Base-by-base conservation (phyloP, 257 asterid species). In the Lycium barbarum region DNA sequence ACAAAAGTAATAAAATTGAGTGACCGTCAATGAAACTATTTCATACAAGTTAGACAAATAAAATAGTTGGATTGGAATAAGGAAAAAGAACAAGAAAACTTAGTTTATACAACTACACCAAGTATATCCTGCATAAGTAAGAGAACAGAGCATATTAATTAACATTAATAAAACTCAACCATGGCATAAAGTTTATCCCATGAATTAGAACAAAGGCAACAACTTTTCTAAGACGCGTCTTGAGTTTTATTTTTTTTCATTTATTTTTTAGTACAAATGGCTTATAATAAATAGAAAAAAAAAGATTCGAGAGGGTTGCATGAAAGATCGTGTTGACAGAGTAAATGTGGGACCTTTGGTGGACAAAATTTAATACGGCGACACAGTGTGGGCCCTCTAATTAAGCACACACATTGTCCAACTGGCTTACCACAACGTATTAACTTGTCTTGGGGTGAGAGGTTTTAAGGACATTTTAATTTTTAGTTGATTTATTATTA, bases 261-360 rank as follows among this genome's bases (percentile, higher is more conserved):
- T 22, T 40, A 40, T 40, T 40, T 40, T 40, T 3, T 4, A 6
- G 45, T 40, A 40, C 6, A 40, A 40, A 3, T 40, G 45, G 45
- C 45, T 65, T 26, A 65, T 36, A 36, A 14, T 63, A 63, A 26
- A 6, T 40, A 40, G 6, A 3, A 3, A 5, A 3, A 5, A 65
- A 65, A 65, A 55, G 18, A 63, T 63, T 26, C 43, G 9, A 22
- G 9, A 58, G 65, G 33, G 66, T 59, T 40, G 40, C 18, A 63
- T 63, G 17, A 40, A 63, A 63, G 71, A 63, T 63, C 71, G 40
- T 63, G 71, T 63, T 63, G 71, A 63, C 71, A 26, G 68, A 20
- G 38, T 62, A 62, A 9, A 40, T 22, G 70, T 8, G 43, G 71
- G 8, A 63, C 71, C 71, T 63, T 62, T 63, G 71, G 4, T 63